Percentiles rank a stretch among this genome's conserved stretches.
phyloP scores from a whole-genome alignment of 805 yeast genomes.

The Komagataella kurtzmanii region DNA sequence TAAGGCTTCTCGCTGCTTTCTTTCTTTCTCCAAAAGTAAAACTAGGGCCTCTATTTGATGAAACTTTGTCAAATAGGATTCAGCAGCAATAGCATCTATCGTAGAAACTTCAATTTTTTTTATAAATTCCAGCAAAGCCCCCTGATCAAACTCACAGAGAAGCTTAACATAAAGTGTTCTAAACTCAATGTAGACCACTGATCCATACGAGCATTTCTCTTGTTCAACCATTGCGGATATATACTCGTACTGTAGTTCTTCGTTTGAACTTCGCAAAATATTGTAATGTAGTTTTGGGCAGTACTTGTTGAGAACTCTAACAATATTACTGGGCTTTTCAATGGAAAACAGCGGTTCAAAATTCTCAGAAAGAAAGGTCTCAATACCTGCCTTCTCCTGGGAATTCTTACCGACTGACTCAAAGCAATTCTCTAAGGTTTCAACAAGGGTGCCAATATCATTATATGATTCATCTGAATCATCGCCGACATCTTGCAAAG shows the following conservation, averaged over 20 bases:
- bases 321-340: conserved; percentile 22
- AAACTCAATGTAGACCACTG: conserved; percentile 3
- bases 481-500: not conserved
- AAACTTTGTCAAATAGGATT: conserved; percentile 10
- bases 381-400: conserved; percentile 10
- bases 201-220: not conserved
- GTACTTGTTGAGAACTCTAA: conserved; percentile 20
- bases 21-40: conserved; percentile 13
- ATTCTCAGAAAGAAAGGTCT: conserved; percentile 13
- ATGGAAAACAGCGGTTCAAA: conserved; percentile 13
- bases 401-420: conserved; percentile 5
- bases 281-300: conserved; percentile 25
- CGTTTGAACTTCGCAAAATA: conserved; percentile 18
- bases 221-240: conserved; percentile 15
- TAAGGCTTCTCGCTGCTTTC: conserved; percentile 17
- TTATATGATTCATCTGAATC: not conserved
- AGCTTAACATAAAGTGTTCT: conserved; percentile 13
- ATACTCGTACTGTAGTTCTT: conserved; percentile 17
- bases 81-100: conserved; percentile 6
- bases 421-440: conserved; percentile 11
- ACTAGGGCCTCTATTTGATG: conserved; percentile 19
- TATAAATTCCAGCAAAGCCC: conserved; percentile 3
- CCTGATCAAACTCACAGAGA: conserved; percentile 10
- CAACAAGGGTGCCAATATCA: not conserved
- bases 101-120: not conserved